Evolutionary conservation across 352 stramenopile genomes (phyloP), one percentile per base, ranked within the genome.

Genomic region (Phytophthora melonis): DNA sequence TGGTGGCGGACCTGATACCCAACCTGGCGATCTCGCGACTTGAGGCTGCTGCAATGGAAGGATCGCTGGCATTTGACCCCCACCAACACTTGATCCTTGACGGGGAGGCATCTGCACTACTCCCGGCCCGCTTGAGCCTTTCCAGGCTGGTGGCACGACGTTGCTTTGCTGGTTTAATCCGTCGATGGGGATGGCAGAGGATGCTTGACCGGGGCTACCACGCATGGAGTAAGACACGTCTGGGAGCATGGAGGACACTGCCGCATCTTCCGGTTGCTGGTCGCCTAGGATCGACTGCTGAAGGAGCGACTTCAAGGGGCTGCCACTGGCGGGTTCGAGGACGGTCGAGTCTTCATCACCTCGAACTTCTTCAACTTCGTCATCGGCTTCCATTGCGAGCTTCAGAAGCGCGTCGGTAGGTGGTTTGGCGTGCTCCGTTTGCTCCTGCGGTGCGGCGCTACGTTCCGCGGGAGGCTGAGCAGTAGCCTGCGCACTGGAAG

Each of bases 211-310:
- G 7, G 58, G 49, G 19, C 16, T 68, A 25, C 18, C 54, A 56
- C 71, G 75, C 75, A 82, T 82, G 18, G 75, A 82, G 47, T 82
- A 82, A 11, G 67, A 66, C 16, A 82, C 75, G 23, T 82, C 75
- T 27, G 71, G 63, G 16, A 79, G 32, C 30, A 81, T 71, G n/a
- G 56, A 76, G 27, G 45, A 18, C 9, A 27, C 63, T 16, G 50
- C 57, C 13, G 27, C 23, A 9, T 76, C 73, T 52, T 77, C 73
- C 1, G 63, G 36, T 23, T 72, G 72, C 23, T 76, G 65, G 11
- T 77, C 71, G 14, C 66, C 56, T 9, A 60, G 55, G 18, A 77
- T 77, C 4, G 74, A 58, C 45, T 75, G 74, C 13, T 69, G 73
- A 1, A 69, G 53, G 23, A 73, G 61, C 7, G 60, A 60, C 41